phyloP scores from a whole-genome alignment of 2,329 filamentous ascomycete genomes.

The Sarocladium strictum region DNA sequence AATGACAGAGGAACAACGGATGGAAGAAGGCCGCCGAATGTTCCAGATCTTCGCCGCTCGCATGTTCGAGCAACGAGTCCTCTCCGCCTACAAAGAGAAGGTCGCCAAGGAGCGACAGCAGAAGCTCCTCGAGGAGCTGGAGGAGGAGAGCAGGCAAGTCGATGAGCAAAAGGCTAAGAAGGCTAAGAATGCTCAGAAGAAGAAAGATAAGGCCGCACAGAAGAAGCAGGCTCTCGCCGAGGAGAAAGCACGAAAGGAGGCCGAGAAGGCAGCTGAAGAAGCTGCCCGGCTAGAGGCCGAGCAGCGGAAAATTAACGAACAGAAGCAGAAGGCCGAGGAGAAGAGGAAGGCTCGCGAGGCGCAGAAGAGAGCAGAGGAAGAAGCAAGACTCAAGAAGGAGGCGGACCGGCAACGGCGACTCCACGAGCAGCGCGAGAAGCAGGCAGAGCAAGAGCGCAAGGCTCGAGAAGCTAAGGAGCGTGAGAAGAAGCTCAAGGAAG shows the following conservation, averaged over 20 bases:
- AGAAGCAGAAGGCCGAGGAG: slow-evolving; percentile 77
- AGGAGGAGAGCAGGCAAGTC: slow-evolving; percentile 73
- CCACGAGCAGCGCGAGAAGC: slow-evolving; percentile 79
- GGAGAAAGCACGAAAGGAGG: slow-evolving; percentile 80
- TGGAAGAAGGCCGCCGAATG: slow-evolving; percentile 98
- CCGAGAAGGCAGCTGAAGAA: slow-evolving; percentile 84
- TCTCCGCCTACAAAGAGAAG: slow-evolving; percentile 97
- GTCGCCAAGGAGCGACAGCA: slow-evolving; percentile 88
- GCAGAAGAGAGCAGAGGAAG: slow-evolving; percentile 83
- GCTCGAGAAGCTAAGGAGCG: slow-evolving; percentile 53
- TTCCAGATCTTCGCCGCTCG: slow-evolving; percentile 98
- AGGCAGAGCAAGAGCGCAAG: slow-evolving; percentile 81
- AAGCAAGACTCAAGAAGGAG: slow-evolving; percentile 79
- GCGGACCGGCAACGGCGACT: slow-evolving; percentile 73
- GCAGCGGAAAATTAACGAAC: slow-evolving; percentile 73
- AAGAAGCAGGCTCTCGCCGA: slow-evolving; percentile 89
- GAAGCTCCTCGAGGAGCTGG: slow-evolving; percentile 83
- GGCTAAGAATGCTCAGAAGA: slow-evolving; percentile 87
- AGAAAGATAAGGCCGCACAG: slow-evolving; percentile 85
- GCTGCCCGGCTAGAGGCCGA: slow-evolving; percentile 70
- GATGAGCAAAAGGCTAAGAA: slow-evolving; percentile 85
- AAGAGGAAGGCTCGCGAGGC: slow-evolving; percentile 87
- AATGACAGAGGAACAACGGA: slow-evolving; percentile 97
- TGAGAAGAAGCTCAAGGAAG: slow-evolving; percentile 82
- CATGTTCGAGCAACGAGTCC: slow-evolving; percentile 97